These are phyloP conservation scores for Fusarium temperatum DNA, from an alignment of 2,329 filamentous ascomycete genomes.

Conservation along the genomic window DNA sequence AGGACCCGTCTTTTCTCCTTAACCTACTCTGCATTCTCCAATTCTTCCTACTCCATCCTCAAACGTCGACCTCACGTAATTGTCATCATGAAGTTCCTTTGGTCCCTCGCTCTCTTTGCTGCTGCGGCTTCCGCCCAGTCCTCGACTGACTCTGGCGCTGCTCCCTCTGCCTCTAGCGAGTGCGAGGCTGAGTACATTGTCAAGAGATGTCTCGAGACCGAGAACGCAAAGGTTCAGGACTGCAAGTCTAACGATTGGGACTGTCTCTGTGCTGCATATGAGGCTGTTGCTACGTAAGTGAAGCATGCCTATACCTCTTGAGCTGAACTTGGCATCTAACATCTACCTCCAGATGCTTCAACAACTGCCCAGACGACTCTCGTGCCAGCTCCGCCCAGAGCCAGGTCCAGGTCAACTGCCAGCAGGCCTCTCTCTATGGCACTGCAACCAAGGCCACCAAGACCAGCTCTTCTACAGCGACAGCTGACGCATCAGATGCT, in stretches of 20 bases:
- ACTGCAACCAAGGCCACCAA: constrained; percentile 44
- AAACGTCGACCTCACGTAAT: constrained; percentile 6
- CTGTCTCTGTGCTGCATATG: constrained; percentile 57
- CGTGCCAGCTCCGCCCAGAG: constrained; percentile 47
- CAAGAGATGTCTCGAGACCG: constrained; percentile 53
- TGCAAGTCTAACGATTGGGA: constrained; percentile 55
- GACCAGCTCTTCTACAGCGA: constrained; percentile 36
- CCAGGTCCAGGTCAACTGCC: constrained; percentile 57
- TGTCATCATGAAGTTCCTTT: constrained; percentile 57
- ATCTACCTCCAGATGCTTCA: constrained; percentile 56
- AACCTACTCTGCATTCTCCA: background rate
- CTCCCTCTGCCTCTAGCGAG: constrained; percentile 42
- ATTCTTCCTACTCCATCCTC: background rate
- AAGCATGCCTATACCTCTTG: background rate
- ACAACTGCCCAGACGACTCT: constrained; percentile 64
- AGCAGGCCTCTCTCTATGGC: constrained; percentile 55
- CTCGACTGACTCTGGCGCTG: constrained; percentile 38
- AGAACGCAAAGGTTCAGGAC: constrained; percentile 50
- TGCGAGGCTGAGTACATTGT: constrained; percentile 60
- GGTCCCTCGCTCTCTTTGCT: constrained; percentile 52
- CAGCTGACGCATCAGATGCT: constrained; percentile 18
- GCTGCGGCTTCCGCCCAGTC: constrained; percentile 48
- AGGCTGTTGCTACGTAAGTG: constrained; percentile 57
- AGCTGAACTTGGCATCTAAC: background rate
- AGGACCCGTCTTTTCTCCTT: background rate